phyloP scores from a whole-genome alignment of 2,329 filamentous ascomycete genomes.

The Aspergillus ochraceoroseus region DNA sequence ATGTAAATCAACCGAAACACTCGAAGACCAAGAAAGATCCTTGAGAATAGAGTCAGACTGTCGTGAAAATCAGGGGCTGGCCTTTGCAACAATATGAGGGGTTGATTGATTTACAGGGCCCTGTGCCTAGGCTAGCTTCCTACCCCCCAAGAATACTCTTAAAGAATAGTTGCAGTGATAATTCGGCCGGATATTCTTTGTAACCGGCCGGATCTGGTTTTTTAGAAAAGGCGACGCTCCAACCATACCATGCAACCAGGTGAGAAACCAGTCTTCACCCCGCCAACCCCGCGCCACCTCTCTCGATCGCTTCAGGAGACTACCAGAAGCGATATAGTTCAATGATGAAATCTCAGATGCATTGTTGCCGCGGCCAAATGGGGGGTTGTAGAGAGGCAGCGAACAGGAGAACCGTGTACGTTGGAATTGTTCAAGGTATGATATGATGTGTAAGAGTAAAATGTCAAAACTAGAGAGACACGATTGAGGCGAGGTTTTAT shows the following conservation, averaged over 20 bases:
- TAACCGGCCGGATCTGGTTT: not conserved
- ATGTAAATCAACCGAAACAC: too few relatives aligned
- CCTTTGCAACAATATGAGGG: too few relatives aligned
- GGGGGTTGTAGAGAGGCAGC: not conserved
- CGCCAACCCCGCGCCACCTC: constrained; percentile 7
- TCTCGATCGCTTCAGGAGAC: constrained; percentile 2
- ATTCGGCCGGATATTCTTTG: too few relatives aligned
- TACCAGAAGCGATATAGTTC: constrained; percentile 5
- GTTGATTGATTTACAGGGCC: too few relatives aligned
- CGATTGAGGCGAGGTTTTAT: too few relatives aligned
- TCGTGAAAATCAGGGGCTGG: too few relatives aligned
- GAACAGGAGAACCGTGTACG: not conserved
- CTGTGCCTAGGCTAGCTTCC: too few relatives aligned
- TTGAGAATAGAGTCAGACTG: too few relatives aligned
- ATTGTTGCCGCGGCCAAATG: constrained; percentile 2
- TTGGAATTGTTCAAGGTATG: not conserved
- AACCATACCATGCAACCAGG: not conserved
- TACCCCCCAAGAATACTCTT: too few relatives aligned
- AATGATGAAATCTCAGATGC: constrained; percentile 5
- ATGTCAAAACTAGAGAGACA: too few relatives aligned
- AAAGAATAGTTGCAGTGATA: not conserved
- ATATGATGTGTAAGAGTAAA: too few relatives aligned
- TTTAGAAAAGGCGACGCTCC: not conserved
- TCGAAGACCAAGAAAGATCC: too few relatives aligned
- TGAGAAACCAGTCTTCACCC: not conserved